Evolutionary conservation across 257 asterid genomes (phyloP), one percentile per base, ranked within the genome.

Genomic region (Petunia secreta): DNA sequence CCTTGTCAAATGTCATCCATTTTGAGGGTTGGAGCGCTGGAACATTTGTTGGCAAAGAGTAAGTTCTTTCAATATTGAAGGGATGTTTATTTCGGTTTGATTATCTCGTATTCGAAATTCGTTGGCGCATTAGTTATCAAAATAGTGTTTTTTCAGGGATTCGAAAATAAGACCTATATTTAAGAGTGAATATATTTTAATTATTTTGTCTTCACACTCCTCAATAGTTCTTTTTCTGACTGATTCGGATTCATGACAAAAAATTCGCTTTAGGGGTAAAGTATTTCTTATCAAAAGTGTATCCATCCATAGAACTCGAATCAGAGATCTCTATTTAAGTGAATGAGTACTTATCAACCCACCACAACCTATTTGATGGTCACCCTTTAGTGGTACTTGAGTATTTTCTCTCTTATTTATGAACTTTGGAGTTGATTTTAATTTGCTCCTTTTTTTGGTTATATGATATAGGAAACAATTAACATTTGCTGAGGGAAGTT

Each of bases 21-120:
- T 90, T 97, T 15, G 46, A 77, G 15, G 98, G 97, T 53, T 92
- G 97, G 97, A 75, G 60, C 52, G 38, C 91, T 48, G 91, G 97
- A 94, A 0, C 0, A 2, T 8, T 38, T 3, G 10, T 66, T 1
- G 93, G 88, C 43, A 82, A 14, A 0, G 95, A 87, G 95, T 90
- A 88, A 82, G 92, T 79, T 80, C 13, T 36, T 40, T 5, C 25
- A 54, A 25, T 38, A 1, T 7, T 5, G 25, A 25, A 25, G 25
- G 25, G 25, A 25, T 0, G 25, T 25, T 25, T 25, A 25, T 25
- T 44, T 8, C 69, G 0, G 4, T 63, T 63, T 63, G 37, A 63
- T 63, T n/a, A 63, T 63, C 43, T 4, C 15, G 0, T 62, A 36
- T 62, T 62, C 0, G 0, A 62, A 0, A 34, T 62, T 62, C 6